Evolutionary conservation across 805 yeast genomes (phyloP).

Genomic region (Metschnikowia cerradonensis): DNA sequence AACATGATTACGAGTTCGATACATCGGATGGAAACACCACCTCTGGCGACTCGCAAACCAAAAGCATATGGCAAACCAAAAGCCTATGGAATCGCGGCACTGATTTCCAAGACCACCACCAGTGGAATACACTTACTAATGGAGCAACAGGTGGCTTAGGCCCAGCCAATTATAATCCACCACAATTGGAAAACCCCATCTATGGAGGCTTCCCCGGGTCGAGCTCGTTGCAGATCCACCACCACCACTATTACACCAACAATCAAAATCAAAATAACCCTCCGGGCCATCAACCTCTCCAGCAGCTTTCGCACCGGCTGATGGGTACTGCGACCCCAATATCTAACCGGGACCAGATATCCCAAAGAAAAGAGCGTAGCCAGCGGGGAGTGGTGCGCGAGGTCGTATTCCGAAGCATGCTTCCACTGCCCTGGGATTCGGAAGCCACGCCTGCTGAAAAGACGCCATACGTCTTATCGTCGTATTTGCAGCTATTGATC

Average conservation of each 20-base stretch:
- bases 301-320: neutral
- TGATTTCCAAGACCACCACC: neutral
- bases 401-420: slow-evolving; percentile 4
- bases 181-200: neutral
- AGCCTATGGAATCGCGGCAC: neutral
- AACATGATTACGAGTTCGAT: slow-evolving; percentile 27
- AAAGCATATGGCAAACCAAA: neutral
- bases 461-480: slow-evolving; percentile 53
- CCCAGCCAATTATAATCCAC: neutral
- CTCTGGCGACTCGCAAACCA: neutral
- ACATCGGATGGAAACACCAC: slow-evolving; percentile 8
- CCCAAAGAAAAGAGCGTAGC: neutral
- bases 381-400: neutral
- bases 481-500: slow-evolving; percentile 55
- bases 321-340: neutral
- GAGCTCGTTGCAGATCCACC: slow-evolving; percentile 33
- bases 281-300: neutral
- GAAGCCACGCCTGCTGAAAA: slow-evolving; percentile 49
- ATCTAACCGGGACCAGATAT: neutral
- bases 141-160: neutral
- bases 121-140: neutral
- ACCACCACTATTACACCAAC: slow-evolving; percentile 41
- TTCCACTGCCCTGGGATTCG: slow-evolving; percentile 61
- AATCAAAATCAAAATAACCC: slow-evolving; percentile 31
- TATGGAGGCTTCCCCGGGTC: neutral